Evolutionary conservation across 176 grass and related monocot species (phyloP).

Genomic region (Eleusine coracana): DNA sequence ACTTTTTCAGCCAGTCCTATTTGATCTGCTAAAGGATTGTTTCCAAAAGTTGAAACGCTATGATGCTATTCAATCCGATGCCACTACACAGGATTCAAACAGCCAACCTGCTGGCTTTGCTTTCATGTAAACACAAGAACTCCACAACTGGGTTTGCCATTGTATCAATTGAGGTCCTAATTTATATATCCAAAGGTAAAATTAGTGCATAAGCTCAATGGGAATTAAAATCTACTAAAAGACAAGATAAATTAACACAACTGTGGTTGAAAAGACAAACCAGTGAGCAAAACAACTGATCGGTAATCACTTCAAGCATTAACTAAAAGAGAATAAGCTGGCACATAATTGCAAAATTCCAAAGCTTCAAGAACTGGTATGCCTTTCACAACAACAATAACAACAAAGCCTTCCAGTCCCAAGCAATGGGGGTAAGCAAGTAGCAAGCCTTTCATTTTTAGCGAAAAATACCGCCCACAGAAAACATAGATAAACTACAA

Average conservation of each 20-base stretch:
- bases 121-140: neutral
- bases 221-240: neutral
- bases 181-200: neutral
- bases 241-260: neutral
- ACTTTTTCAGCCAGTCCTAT: neutral
- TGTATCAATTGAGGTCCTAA: neutral
- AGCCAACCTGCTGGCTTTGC: too few species aligned
- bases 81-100: neutral
- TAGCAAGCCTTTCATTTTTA: neutral
- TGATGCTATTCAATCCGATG: neutral
- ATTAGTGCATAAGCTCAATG: neutral
- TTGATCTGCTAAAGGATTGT: neutral
- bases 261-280: neutral
- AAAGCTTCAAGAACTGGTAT: slow-evolving; percentile 16
- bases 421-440: too few species aligned
- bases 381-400: too few species aligned
- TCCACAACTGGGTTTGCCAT: neutral
- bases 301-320: neutral
- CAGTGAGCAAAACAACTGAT: neutral
- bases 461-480: slow-evolving; percentile 3
- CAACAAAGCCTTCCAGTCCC: too few species aligned
- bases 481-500: slow-evolving; percentile 20
- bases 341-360: slow-evolving; percentile 7
- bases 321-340: neutral
- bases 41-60: neutral